These are phyloP conservation scores for Vanrija humicola DNA, from an alignment of 1,284 basidiomycete genomes.

Conservation along the genomic window DNA sequence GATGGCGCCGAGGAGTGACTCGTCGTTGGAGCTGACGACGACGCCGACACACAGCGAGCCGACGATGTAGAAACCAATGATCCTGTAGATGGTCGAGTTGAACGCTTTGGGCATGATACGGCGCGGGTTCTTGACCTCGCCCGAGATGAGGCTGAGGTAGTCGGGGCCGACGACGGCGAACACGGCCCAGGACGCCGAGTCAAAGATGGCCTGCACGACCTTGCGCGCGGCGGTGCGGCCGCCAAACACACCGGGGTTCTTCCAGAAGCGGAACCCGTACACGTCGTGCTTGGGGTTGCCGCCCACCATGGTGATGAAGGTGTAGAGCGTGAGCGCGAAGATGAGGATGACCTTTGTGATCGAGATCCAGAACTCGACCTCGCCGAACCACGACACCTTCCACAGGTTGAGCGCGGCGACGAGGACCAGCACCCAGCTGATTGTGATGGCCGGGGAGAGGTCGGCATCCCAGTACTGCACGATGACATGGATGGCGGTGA, in stretches of 20 bases:
- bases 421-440: constrained; percentile 22
- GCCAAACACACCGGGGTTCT: constrained; percentile 32
- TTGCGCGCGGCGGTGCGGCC: constrained; percentile 16
- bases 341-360: constrained; percentile 35
- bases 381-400: constrained; percentile 25
- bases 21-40: constrained; percentile 16
- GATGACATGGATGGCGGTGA: constrained; percentile 23
- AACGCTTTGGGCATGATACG: constrained; percentile 36
- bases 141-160: constrained; percentile 27
- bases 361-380: constrained; percentile 36
- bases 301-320: constrained; percentile 38
- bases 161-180: constrained; percentile 33
- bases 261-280: constrained; percentile 36
- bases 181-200: constrained; percentile 27
- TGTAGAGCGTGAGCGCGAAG: constrained; percentile 32
- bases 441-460: constrained; percentile 31
- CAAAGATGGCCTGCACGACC: constrained; percentile 35
- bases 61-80: constrained; percentile 36
- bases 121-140: constrained; percentile 29
- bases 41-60: constrained; percentile 33
- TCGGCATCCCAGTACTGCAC: constrained; percentile 26
- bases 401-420: constrained; percentile 26
- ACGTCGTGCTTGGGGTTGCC: constrained; percentile 15
- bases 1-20: constrained; percentile 19
- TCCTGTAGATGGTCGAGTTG: constrained; percentile 29